These are phyloP conservation scores for Margaritispora aquatica DNA, from an alignment of 495 filamentous ascomycete species.

Conservation along the genomic window DNA sequence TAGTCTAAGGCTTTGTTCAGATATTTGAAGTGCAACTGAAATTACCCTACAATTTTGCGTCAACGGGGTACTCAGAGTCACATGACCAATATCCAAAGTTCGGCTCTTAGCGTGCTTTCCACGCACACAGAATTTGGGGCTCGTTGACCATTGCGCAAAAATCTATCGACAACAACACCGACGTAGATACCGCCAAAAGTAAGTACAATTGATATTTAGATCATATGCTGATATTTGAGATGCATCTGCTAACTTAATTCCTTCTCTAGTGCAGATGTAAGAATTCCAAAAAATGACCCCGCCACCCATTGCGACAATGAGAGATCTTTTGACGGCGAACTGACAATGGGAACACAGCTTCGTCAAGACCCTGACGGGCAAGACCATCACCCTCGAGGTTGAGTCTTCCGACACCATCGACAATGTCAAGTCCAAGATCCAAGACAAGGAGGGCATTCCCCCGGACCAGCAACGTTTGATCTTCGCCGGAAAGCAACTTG, in stretches of 20 bases:
- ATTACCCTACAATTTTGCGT: too few relatives aligned
- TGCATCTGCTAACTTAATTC: slow-evolving; percentile 17
- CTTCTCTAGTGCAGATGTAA: slow-evolving; percentile 36
- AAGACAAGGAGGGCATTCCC: slow-evolving; percentile 99
- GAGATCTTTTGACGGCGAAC: slow-evolving; percentile 12
- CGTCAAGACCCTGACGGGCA: slow-evolving; percentile 97
- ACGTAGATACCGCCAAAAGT: slow-evolving; percentile 30
- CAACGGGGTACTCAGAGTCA: too few relatives aligned
- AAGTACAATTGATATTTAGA: slow-evolving; percentile 17
- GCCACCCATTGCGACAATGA: neutral
- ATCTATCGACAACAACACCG: slow-evolving; percentile 21
- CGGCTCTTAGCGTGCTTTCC: neutral
- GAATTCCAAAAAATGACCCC: slow-evolving; percentile 12
- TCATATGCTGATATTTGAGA: neutral
- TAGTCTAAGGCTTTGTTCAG: too few relatives aligned
- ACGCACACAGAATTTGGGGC: neutral
- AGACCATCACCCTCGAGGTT: slow-evolving; percentile 99
- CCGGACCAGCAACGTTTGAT: slow-evolving; percentile 99
- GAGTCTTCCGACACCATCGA: slow-evolving; percentile 99
- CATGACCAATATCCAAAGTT: neutral
- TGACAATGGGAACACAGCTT: slow-evolving; percentile 51
- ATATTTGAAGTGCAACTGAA: too few relatives aligned
- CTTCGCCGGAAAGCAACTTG: slow-evolving; percentile 99
- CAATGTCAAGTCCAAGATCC: slow-evolving; percentile 95
- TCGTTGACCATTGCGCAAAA: slow-evolving; percentile 7